These are phyloP conservation scores for Helminthosporium solani DNA, from an alignment of 2,329 filamentous ascomycete genomes.

Conservation along the genomic window DNA sequence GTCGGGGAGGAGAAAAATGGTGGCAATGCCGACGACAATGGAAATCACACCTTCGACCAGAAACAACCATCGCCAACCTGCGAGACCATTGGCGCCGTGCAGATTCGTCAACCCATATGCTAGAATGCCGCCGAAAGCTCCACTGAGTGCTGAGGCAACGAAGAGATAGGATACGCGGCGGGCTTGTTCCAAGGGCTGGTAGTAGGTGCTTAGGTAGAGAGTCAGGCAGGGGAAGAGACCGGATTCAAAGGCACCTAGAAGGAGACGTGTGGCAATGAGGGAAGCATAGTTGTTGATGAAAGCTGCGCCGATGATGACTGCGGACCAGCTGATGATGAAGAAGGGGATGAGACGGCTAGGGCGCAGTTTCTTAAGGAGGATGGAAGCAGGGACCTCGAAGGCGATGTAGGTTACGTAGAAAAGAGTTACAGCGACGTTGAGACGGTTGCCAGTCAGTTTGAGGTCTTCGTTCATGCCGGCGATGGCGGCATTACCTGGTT, in stretches of 20 bases:
- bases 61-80: conserved; percentile 48
- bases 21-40: conserved; percentile 47
- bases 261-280: conserved; percentile 28
- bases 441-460: conserved; percentile 17
- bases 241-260: conserved; percentile 33
- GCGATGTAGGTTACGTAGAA: conserved; percentile 56
- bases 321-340: conserved; percentile 26
- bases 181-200: conserved; percentile 47
- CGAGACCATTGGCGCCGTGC: conserved; percentile 9
- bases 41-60: conserved; percentile 60
- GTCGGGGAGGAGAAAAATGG: conserved; percentile 53
- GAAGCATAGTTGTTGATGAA: conserved; percentile 29
- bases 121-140: conserved; percentile 56
- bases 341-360: conserved; percentile 27
- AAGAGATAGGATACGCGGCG: conserved; percentile 55
- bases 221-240: conserved; percentile 30
- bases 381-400: conserved; percentile 50
- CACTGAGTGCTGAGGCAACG: conserved; percentile 54
- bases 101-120: conserved; percentile 42
- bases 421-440: conserved; percentile 51
- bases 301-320: conserved; percentile 23
- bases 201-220: conserved; percentile 30
- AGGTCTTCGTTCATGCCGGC: conserved; percentile 24
- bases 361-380: conserved; percentile 48
- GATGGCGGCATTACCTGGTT: conserved; percentile 15